Conservation (phyloP, 495 filamentous ascomycete genomes). For the Saxophila tyrrhenica region DNA sequence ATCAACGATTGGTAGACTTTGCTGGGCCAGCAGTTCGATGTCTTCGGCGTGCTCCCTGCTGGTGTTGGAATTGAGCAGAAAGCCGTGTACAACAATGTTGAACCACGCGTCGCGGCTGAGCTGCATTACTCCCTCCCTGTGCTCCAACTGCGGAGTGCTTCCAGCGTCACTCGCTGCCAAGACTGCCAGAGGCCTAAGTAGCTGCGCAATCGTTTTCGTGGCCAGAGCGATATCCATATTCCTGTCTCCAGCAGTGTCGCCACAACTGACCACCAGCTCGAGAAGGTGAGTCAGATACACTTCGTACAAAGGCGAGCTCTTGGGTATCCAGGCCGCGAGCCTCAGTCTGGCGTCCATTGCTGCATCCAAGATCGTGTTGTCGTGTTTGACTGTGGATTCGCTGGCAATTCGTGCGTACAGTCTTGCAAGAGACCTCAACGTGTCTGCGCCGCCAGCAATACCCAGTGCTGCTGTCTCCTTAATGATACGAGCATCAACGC, state of each 20-base stretch:
- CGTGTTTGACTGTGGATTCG: slow-evolving; percentile 56
- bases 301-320: slow-evolving; percentile 58
- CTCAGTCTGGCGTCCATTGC: slow-evolving; percentile 63
- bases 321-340: slow-evolving; percentile 56
- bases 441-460: slow-evolving; percentile 55
- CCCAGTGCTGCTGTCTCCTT: slow-evolving; percentile 69
- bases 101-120: slow-evolving; percentile 91
- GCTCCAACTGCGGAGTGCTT: slow-evolving; percentile 43
- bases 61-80: slow-evolving; percentile 57
- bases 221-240: slow-evolving; percentile 67
- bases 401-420: slow-evolving; percentile 63
- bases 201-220: slow-evolving; percentile 68
- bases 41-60: slow-evolving; percentile 58
- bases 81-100: slow-evolving; percentile 89
- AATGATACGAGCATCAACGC: slow-evolving; percentile 73
- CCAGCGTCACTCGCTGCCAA: slow-evolving; percentile 49
- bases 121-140: slow-evolving; percentile 38
- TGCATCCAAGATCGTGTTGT: slow-evolving; percentile 46
- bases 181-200: slow-evolving; percentile 69
- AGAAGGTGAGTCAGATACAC: slow-evolving; percentile 75
- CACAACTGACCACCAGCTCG: slow-evolving; percentile 79
- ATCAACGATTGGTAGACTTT: slow-evolving; percentile 72
- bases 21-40: slow-evolving; percentile 66
- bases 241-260: slow-evolving; percentile 56
- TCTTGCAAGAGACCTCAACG: slow-evolving; percentile 76